These are phyloP conservation scores for Lipomyces anomalus DNA, from an alignment of 805 yeast species.

Conservation along the genomic window DNA sequence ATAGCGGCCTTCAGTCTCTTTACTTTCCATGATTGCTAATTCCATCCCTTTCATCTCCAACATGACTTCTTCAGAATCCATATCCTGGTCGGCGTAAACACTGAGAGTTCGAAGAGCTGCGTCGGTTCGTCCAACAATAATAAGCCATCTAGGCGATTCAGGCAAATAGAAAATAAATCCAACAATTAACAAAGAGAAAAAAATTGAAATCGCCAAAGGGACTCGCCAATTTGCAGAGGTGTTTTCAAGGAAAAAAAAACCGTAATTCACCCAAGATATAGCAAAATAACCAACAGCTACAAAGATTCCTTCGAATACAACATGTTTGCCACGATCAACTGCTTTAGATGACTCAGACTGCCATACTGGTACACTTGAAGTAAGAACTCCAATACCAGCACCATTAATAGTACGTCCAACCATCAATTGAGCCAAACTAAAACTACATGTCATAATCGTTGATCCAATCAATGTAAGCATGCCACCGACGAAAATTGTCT, in stretches of 20 bases:
- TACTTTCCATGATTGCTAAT: slow-evolving; percentile 20
- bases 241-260: slow-evolving; percentile 50
- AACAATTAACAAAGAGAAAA: slow-evolving; percentile 56
- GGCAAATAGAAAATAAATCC: slow-evolving; percentile 54
- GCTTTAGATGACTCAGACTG: slow-evolving; percentile 71
- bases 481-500: slow-evolving; percentile 52
- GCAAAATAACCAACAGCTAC: slow-evolving; percentile 74
- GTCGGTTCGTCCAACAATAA: slow-evolving; percentile 60
- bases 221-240: slow-evolving; percentile 57
- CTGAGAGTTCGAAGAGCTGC: slow-evolving; percentile 40
- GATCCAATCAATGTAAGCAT: slow-evolving; percentile 56
- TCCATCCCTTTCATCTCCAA: slow-evolving; percentile 24
- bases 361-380: slow-evolving; percentile 79
- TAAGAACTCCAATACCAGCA: slow-evolving; percentile 68
- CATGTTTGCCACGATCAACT: slow-evolving; percentile 60
- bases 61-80: too few species aligned
- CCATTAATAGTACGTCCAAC: slow-evolving; percentile 70
- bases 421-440: slow-evolving; percentile 63
- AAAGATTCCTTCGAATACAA: slow-evolving; percentile 64
- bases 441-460: slow-evolving; percentile 49
- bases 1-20: too few species aligned
- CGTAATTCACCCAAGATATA: slow-evolving; percentile 50
- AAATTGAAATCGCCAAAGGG: slow-evolving; percentile 67
- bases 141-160: slow-evolving; percentile 81
- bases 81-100: slow-evolving; percentile 9